These are phyloP conservation scores for Boletus reticuloceps DNA, from an alignment of 768 basidiomycete genomes.

Conservation along the genomic window DNA sequence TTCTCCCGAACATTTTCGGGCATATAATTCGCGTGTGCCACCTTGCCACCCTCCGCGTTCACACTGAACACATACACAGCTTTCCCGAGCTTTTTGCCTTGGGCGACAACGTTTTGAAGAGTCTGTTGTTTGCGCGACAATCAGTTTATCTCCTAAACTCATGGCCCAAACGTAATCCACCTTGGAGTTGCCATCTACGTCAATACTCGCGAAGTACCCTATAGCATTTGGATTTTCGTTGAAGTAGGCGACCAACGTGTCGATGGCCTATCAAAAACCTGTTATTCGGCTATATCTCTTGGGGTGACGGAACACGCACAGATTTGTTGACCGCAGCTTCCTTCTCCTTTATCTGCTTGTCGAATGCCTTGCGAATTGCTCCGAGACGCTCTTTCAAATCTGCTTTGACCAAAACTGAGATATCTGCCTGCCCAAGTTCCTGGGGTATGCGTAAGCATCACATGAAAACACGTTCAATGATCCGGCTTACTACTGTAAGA, in stretches of 20 bases:
- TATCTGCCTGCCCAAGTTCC: constrained; percentile 89
- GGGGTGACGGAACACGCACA: constrained; percentile 39
- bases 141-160: background rate
- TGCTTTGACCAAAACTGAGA: constrained; percentile 81
- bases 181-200: constrained; percentile 86
- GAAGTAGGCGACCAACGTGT: constrained; percentile 71
- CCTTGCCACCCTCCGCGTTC: constrained; percentile 65
- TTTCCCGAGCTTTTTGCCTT: constrained; percentile 81
- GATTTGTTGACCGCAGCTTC: constrained; percentile 75
- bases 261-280: constrained; percentile 53
- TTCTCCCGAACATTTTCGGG: constrained; percentile 58
- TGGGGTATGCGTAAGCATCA: constrained; percentile 30
- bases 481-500: constrained; percentile 60
- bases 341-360: constrained; percentile 81
- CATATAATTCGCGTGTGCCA: constrained; percentile 86
- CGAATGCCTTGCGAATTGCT: constrained; percentile 74
- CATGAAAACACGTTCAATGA: background rate
- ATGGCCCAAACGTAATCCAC: constrained; percentile 34
- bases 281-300: background rate
- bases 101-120: constrained; percentile 68
- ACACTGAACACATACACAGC: constrained; percentile 86
- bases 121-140: constrained; percentile 41
- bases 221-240: constrained; percentile 66
- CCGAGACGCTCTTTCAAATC: constrained; percentile 73
- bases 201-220: constrained; percentile 68